phyloP scores from a whole-genome alignment of 192 early-diverging fungal species.

The Backusella mclennaniae region DNA sequence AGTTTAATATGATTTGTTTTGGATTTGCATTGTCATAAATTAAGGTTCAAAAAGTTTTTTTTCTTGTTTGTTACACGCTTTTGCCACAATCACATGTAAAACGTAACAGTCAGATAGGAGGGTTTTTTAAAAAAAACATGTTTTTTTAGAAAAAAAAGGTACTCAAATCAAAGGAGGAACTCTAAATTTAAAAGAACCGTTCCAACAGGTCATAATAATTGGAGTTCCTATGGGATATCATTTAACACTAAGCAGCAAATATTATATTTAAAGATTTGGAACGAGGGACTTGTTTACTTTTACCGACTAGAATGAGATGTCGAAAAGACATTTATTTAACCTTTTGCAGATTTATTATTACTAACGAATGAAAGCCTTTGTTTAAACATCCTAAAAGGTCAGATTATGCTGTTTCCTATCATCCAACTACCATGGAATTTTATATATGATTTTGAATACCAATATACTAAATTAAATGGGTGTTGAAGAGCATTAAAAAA shows the following conservation, averaged over 20 bases:
- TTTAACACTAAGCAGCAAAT: not conserved
- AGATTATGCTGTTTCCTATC: not conserved
- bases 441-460: not conserved
- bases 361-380: too few relatives aligned
- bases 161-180: too few relatives aligned
- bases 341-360: not conserved
- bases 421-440: not conserved
- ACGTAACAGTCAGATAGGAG: not conserved
- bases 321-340: not conserved
- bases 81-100: conserved; percentile 1
- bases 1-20: not conserved
- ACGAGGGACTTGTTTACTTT: not conserved
- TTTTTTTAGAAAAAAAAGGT: not conserved
- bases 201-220: too few relatives aligned
- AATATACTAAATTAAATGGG: not conserved
- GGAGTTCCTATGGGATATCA: too few relatives aligned
- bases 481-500: not conserved
- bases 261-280: not conserved
- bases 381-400: not conserved
- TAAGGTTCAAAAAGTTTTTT: not conserved
- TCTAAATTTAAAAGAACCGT: too few relatives aligned
- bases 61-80: not conserved
- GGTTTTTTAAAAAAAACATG: not conserved
- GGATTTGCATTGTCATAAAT: not conserved
- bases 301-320: not conserved